Evolutionary conservation across 768 basidiomycete species (phyloP), one percentile per base, ranked within the genome.

Genomic region (Dentipellis sp.): DNA sequence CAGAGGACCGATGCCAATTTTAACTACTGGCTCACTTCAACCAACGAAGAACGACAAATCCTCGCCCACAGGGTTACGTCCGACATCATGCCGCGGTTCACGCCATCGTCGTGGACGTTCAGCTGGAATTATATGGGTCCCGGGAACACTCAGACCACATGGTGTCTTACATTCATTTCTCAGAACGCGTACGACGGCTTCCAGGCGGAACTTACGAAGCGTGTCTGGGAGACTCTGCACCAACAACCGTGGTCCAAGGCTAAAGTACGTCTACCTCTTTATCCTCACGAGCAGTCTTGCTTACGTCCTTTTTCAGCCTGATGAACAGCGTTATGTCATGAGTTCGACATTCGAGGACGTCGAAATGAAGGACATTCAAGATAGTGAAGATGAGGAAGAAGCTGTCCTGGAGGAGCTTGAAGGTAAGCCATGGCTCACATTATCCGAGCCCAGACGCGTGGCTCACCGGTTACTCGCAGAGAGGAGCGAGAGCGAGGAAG

Each of bases 281-380:
- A 11, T 0, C 6, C 8, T 56, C 21, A 8, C 17, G n/a, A 22
- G 0, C n/a, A 9, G 45, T 2, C n/a, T 12, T 48, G 6, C 29
- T 45, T 42, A 23, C 22, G 51, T 60, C 17, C 52, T 36, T 35
- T 50, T 21, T 11, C 61, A 91, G 86, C 64, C 78, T 21, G 93
- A 94, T n/a, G 97, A 99, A 58, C 88, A 86, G 70, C 76, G 73
- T 36, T 99, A 98, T 67, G 82, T 91, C 37, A 69, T 87, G 64
- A 86, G 81, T 58, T 81, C 89, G 11, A 80, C 77, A 59, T 74
- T 77, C 55, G 89, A 94, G 66, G 92, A 94, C 62, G 84, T 94
- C 14, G 92, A 88, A 65, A 97, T 97, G 94, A 78, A 68, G 50
- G 88, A 86, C 53, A 83, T 90, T 35, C 86, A 86, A 22, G 22